Conservation (phyloP, 306 rosid genomes). For the Fragaria nilgerrensis region DNA sequence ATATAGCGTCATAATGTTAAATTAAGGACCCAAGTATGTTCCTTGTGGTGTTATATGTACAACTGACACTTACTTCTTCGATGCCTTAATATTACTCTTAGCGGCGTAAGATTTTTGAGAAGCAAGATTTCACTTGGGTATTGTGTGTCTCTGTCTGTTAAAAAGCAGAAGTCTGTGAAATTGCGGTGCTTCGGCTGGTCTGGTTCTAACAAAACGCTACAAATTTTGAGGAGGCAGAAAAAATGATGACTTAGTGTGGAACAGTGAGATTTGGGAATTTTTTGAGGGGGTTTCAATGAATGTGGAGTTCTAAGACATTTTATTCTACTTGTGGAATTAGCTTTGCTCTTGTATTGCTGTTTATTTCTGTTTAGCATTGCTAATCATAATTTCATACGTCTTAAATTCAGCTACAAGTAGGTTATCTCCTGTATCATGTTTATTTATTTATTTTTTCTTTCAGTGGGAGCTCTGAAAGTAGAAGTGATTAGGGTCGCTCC, state of each 20-base stretch:
- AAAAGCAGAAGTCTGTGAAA: too few species aligned
- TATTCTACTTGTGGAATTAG: too few species aligned
- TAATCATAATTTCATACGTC: not conserved
- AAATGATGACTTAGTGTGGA: too few species aligned
- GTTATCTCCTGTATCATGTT: not conserved
- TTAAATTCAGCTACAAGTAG: not conserved
- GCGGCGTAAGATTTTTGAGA: not conserved
- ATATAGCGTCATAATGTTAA: not conserved
- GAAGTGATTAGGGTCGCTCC: slow-evolving; percentile 39
- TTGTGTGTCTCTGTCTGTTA: not conserved
- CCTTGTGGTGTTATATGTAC: too few species aligned
- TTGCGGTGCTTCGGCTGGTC: too few species aligned
- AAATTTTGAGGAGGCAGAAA: too few species aligned
- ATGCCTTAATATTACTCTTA: not conserved
- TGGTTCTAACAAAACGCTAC: too few species aligned
- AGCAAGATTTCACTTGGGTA: not conserved
- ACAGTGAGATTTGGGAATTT: too few species aligned
- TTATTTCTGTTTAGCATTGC: too few species aligned
- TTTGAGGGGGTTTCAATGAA: too few species aligned
- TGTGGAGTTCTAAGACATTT: too few species aligned
- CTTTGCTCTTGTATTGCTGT: too few species aligned
- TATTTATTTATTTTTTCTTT: slow-evolving; percentile 3
- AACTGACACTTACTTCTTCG: not conserved
- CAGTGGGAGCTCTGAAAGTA: slow-evolving; percentile 38
- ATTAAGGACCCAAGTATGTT: not conserved